phyloP scores from a whole-genome alignment of 768 basidiomycete species.

The Auricularia heimuer region DNA sequence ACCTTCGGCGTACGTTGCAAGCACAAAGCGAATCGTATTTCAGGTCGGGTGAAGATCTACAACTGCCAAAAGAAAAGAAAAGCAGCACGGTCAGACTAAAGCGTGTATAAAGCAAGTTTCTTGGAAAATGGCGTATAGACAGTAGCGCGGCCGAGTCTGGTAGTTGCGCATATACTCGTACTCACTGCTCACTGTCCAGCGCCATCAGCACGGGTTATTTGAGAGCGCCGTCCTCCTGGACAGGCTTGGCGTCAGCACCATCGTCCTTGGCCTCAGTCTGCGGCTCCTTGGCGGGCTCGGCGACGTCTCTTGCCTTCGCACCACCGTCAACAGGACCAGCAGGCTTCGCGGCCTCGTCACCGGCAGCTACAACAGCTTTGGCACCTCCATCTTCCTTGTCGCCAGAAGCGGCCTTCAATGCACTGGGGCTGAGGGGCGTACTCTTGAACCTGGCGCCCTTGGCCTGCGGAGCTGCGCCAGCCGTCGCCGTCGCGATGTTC shows the following conservation, averaged over 20 bases:
- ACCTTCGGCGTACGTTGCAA: too few relatives aligned
- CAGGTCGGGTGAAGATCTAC: too few relatives aligned
- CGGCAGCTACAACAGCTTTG: neutral
- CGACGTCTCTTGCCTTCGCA: neutral
- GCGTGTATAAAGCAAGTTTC: neutral
- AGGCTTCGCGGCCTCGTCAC: neutral
- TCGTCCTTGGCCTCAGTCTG: neutral
- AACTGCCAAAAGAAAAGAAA: too few relatives aligned
- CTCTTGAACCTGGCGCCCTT: slow-evolving; percentile 67
- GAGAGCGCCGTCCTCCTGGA: neutral
- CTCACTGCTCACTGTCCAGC: neutral
- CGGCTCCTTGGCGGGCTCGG: neutral
- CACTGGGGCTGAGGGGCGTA: slow-evolving; percentile 41
- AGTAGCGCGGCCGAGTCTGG: too few relatives aligned
- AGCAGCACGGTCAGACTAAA: neutral
- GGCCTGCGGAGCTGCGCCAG: slow-evolving; percentile 11
- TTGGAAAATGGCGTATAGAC: too few relatives aligned
- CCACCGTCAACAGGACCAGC: neutral
- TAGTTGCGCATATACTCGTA: too few relatives aligned
- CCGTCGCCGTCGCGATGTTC: slow-evolving; percentile 11
- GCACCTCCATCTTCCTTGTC: neutral
- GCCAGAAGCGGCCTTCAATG: neutral
- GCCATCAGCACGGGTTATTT: neutral
- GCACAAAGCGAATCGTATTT: too few relatives aligned
- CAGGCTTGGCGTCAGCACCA: neutral